Base-by-base conservation (phyloP, 768 basidiomycete genomes). In the Coprinellus micaceus region DNA sequence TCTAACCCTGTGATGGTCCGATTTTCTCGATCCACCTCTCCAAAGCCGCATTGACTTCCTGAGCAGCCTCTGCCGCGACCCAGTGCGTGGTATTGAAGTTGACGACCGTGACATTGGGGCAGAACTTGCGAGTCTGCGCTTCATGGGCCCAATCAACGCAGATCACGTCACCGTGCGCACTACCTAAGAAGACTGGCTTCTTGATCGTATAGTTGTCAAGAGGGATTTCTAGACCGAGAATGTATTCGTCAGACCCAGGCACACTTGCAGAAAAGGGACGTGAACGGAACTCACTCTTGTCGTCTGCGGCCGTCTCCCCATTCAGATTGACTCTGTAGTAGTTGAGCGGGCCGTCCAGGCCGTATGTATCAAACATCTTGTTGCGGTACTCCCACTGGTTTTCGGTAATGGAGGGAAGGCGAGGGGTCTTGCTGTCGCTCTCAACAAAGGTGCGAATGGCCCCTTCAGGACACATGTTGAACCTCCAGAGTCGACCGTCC, bases 81-180 rank as follows among this genome's bases (percentile, higher is more conserved):
- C 74, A 77, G 58, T 76, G 75, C 17, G 64, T 63, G 3, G 74
- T 58, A 30, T 74, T 66, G 39, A 72, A 71, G 11, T 68, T 64
- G 15, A 61, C 62, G 13, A 74, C 50, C 1, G 69, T 74, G 21
- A 67, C 49, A 29, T 72, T 66, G 47, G 63, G 61, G 60, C 67
- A 67, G 25, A 44, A 52, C 19, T 61, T 50, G 7, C 36, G 45
- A 1, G 65, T 53, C 9, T 37, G 19, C 0, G 51, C 28, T 40
- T 61, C 63, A 6, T 46, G 53, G 2, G 66, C 2, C 5, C 30
- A 45, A 12, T 71, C 45, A 11, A 68, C 15, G 41, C 63, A 61
- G 49, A 75, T 52, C n/a, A 54, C 59, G 52, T 79, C 77, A 13
- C 66, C 58, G 21, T 61, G 54, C 9, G 72, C 64, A 2, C 65